These are phyloP conservation scores for Melampsora americana DNA, from an alignment of 1,284 basidiomycete species.

Conservation along the genomic window DNA sequence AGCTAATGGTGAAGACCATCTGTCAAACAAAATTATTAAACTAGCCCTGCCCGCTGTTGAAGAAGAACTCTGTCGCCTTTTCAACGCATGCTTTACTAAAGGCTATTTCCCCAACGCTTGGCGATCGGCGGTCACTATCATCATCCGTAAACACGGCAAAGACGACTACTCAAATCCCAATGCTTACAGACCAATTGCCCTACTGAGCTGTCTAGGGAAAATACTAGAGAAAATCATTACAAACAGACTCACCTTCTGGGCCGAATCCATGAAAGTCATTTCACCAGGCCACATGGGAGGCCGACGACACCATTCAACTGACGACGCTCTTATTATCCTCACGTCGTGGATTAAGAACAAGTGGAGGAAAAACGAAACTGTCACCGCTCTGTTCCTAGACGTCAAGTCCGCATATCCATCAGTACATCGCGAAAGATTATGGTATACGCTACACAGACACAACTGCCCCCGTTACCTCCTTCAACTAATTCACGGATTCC, in stretches of 20 bases:
- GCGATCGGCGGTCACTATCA: neutral
- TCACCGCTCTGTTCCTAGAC: neutral
- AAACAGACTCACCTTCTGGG: neutral
- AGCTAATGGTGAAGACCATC: too few species aligned
- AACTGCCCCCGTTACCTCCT: neutral
- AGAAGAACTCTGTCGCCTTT: neutral
- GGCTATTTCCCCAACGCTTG: neutral
- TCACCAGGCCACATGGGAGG: conserved; percentile 5
- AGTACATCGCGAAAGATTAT: neutral
- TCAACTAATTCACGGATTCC: neutral
- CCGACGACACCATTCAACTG: neutral
- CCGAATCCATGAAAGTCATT: neutral
- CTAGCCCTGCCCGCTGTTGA: too few species aligned
- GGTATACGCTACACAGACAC: neutral
- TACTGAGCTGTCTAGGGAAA: neutral
- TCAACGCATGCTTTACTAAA: neutral
- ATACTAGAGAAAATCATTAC: neutral
- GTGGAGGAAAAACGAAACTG: neutral
- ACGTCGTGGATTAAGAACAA: neutral
- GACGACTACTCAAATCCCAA: conserved; percentile 5
- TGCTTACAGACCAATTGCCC: conserved; percentile 1
- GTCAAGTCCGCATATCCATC: conserved; percentile 14
- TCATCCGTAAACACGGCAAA: conserved; percentile 12
- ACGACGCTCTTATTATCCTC: neutral
- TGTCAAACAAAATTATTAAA: too few species aligned